A percentile compares a stretch with the other conserved stretches of the same genome.
Evolutionary conservation across 2,329 filamentous ascomycete genomes (phyloP).

Genomic region (Aspergillus sp.): DNA sequence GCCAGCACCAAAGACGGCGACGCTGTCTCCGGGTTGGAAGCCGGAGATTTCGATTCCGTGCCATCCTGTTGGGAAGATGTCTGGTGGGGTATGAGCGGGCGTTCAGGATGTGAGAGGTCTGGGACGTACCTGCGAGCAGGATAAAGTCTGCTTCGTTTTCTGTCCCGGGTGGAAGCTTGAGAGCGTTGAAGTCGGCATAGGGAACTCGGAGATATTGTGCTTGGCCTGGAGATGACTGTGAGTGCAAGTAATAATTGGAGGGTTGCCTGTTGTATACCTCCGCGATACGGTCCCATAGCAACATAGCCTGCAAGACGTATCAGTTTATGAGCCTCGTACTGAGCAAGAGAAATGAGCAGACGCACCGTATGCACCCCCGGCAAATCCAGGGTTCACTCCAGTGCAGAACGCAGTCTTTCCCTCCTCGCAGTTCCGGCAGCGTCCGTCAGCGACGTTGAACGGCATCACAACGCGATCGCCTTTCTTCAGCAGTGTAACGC

Average conservation of each 20-base stretch:
- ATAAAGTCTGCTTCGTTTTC: conserved; percentile 58
- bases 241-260: not conserved
- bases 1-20: conserved; percentile 64
- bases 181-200: conserved; percentile 66
- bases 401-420: conserved; percentile 66
- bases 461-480: conserved; percentile 65
- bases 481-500: conserved; percentile 61
- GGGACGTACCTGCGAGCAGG: conserved; percentile 39
- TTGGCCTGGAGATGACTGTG: conserved; percentile 35
- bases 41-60: conserved; percentile 48
- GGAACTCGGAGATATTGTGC: conserved; percentile 66
- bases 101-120: not conserved
- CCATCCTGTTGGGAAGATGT: conserved; percentile 25
- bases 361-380: conserved; percentile 58
- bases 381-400: conserved; percentile 61
- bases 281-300: conserved; percentile 45
- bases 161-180: conserved; percentile 60
- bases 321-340: not conserved
- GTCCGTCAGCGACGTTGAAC: conserved; percentile 64
- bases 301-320: conserved; percentile 43
- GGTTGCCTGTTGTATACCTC: conserved; percentile 30
- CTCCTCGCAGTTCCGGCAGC: conserved; percentile 64
- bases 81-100: conserved; percentile 2
- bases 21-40: conserved; percentile 60
- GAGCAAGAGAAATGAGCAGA: not conserved